A percentile compares a stretch with the other conserved stretches of the same genome.
Evolutionary conservation across 495 filamentous ascomycete species (phyloP).

Genomic region (Penicillium flavigenum): DNA sequence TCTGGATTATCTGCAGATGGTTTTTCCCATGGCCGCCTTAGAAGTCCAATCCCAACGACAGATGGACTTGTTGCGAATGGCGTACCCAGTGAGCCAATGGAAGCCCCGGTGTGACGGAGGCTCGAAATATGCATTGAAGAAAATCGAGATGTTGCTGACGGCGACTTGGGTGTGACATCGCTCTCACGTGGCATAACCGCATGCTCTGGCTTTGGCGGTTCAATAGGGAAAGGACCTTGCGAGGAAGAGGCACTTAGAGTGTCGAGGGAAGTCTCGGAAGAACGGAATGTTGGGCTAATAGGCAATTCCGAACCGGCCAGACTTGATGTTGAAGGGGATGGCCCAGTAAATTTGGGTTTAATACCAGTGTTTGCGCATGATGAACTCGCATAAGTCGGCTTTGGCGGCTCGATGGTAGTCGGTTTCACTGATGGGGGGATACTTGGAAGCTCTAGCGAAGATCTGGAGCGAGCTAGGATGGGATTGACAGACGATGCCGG

Average conservation of each 20-base stretch:
- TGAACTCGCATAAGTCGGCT: not conserved
- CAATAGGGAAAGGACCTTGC: not conserved
- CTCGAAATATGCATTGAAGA: slow-evolving; percentile 1
- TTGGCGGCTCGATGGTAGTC: not conserved
- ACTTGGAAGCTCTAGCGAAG: not conserved
- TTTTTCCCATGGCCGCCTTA: slow-evolving; percentile 1
- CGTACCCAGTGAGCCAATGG: slow-evolving; percentile 1
- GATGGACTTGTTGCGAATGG: not conserved
- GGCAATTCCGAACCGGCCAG: not conserved
- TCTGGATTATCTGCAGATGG: slow-evolving; percentile 1
- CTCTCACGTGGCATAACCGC: not conserved
- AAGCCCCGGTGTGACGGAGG: slow-evolving; percentile 3
- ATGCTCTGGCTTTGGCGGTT: not conserved
- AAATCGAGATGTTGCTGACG: not conserved
- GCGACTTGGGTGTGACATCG: not conserved
- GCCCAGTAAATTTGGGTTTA: not conserved
- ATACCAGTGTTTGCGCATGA: not conserved
- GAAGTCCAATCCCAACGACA: slow-evolving; percentile 4
- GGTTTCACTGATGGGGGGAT: not conserved
- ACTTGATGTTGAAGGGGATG: not conserved
- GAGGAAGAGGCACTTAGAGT: not conserved
- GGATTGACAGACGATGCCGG: slow-evolving; percentile 31
- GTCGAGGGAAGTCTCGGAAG: not conserved
- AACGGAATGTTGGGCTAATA: not conserved
- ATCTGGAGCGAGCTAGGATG: slow-evolving; percentile 15